Conservation (phyloP, 2,329 filamentous ascomycete species). For the Fusarium coffeatum region DNA sequence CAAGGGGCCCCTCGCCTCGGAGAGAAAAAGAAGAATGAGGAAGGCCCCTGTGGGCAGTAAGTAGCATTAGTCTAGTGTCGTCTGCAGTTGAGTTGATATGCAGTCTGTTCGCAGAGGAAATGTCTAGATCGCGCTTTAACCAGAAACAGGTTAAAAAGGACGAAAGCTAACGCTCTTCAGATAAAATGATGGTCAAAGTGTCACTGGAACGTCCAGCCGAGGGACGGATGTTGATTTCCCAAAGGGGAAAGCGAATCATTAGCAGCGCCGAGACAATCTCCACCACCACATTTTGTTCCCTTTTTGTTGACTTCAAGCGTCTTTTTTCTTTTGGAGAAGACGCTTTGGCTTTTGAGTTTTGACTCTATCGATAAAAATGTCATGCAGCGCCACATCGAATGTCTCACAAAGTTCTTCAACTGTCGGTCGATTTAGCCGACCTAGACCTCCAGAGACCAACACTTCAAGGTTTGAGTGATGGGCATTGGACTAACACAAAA, state of each 20-base stretch:
- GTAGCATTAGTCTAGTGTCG: slow-evolving; percentile 9
- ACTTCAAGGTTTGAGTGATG: not conserved
- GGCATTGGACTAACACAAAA: not conserved
- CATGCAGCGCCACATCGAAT: slow-evolving; percentile 11
- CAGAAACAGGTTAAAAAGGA: not conserved
- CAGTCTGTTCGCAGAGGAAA: not conserved
- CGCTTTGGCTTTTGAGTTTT: not conserved
- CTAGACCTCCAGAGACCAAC: not conserved
- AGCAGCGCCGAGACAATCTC: slow-evolving; percentile 14
- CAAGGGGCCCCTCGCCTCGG: slow-evolving; percentile 2
- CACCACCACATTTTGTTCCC: not conserved
- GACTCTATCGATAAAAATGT: not conserved
- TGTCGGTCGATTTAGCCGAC: not conserved
- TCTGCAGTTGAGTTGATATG: slow-evolving; percentile 6
- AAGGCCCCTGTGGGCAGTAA: not conserved
- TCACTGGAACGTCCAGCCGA: not conserved
- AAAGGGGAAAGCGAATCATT: slow-evolving; percentile 10
- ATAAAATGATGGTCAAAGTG: not conserved
- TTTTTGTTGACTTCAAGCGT: not conserved
- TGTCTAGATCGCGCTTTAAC: not conserved
- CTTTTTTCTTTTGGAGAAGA: not conserved
- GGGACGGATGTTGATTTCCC: slow-evolving; percentile 15
- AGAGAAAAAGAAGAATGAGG: not conserved
- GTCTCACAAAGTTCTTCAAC: not conserved
- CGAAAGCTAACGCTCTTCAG: not conserved